Percentiles rank a stretch among this genome's conserved stretches.
These are phyloP conservation scores for Russula ochroleuca DNA, from an alignment of 768 basidiomycete genomes.

Conservation along the genomic window DNA sequence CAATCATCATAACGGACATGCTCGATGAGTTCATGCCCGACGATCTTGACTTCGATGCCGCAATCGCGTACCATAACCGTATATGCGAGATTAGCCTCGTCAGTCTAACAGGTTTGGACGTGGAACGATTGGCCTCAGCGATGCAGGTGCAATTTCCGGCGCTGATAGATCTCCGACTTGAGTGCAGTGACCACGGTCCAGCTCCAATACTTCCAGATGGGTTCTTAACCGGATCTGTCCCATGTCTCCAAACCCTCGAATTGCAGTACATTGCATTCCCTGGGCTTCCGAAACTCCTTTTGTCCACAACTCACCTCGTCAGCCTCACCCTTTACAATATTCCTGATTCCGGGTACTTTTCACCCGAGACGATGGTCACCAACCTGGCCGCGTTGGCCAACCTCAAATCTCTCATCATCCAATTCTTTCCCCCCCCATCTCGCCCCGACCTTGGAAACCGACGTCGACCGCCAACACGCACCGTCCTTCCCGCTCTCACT, in stretches of 20 bases:
- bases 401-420: neutral
- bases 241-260: neutral
- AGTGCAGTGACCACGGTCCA: neutral
- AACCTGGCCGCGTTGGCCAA: neutral
- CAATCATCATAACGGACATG: neutral
- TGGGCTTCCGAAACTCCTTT: neutral
- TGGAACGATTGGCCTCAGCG: neutral
- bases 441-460: neutral
- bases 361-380: neutral
- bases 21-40: no score
- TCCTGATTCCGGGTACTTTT: neutral
- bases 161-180: neutral
- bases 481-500: neutral
- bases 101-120: neutral
- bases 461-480: neutral
- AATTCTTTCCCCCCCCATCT: neutral
- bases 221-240: neutral
- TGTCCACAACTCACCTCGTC: neutral
- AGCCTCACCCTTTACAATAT: neutral
- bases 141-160: neutral
- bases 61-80: neutral
- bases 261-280: neutral
- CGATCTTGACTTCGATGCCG: neutral
- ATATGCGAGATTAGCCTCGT: neutral
- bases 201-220: neutral